Conservation (phyloP, 805 yeast species). For the Kluyveromyces starmeri region DNA sequence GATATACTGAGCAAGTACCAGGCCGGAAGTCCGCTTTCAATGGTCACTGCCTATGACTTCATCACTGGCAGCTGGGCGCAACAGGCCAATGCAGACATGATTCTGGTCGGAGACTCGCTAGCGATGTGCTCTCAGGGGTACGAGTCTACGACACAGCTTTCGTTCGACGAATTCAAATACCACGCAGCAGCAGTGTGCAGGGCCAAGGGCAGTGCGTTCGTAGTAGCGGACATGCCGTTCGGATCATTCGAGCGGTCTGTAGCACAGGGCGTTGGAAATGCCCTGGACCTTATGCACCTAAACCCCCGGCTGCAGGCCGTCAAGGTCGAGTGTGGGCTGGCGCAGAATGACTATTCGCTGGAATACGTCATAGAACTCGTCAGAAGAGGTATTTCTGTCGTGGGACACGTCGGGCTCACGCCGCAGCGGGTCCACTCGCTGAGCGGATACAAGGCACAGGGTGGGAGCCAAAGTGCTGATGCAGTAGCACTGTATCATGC, state of each 20-base stretch:
- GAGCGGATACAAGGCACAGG: constrained; percentile 89
- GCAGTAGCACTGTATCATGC: constrained; percentile 56
- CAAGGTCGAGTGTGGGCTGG: constrained; percentile 72
- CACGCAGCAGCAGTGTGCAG: constrained; percentile 70
- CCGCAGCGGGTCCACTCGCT: constrained; percentile 75
- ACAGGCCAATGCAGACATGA: constrained; percentile 54
- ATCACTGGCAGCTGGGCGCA: constrained; percentile 68
- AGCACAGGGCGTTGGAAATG: constrained; percentile 63
- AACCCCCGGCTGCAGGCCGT: constrained; percentile 22
- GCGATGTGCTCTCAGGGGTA: constrained; percentile 90
- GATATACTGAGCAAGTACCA: constrained; percentile 31
- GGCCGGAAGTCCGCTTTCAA: constrained; percentile 35
- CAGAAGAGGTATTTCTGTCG: constrained; percentile 72
- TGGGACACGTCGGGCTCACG: constrained; percentile 88
- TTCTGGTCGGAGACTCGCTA: constrained; percentile 83
- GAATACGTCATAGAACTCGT: constrained; percentile 48
- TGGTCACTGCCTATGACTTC: constrained; percentile 83
- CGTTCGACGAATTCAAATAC: constrained; percentile 70
- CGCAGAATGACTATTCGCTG: constrained; percentile 34
- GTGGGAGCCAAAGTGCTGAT: constrained; percentile 40
- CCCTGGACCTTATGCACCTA: constrained; percentile 35
- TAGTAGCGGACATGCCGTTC: constrained; percentile 83
- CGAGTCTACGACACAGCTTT: constrained; percentile 62
- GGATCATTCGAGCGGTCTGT: constrained; percentile 69
- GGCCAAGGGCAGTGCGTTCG: constrained; percentile 54